Evolutionary conservation across 2,329 filamentous ascomycete genomes (phyloP).

Genomic region (Endoconidiophora laricicola): DNA sequence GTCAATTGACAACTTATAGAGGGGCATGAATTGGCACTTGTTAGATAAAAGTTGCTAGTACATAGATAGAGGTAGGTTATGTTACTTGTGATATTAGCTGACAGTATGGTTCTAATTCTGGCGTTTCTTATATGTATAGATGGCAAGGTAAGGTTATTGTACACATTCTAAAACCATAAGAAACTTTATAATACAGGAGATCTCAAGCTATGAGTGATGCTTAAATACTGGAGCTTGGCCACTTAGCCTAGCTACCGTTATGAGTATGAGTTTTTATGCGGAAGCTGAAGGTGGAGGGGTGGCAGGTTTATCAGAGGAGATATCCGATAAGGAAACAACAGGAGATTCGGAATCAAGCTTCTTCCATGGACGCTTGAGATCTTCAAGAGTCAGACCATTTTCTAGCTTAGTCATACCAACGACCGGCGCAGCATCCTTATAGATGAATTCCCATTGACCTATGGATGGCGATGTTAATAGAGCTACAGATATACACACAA

Average conservation of each 20-base stretch:
- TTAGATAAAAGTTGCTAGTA: background rate
- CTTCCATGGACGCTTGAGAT: constrained; percentile 64
- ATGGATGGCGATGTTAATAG: constrained; percentile 15
- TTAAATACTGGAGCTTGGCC: background rate
- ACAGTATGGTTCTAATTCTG: background rate
- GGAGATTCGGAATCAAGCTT: constrained; percentile 8
- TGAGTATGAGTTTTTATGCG: background rate
- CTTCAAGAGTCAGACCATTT: constrained; percentile 65
- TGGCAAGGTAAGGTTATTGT: constrained; percentile 1
- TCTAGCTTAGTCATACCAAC: constrained; percentile 80
- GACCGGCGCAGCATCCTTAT: constrained; percentile 74
- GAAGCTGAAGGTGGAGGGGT: background rate
- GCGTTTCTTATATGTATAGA: background rate
- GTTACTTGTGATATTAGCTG: background rate
- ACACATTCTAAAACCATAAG: constrained; percentile 1
- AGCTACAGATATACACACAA: background rate
- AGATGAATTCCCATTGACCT: constrained; percentile 85
- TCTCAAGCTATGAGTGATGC: background rate
- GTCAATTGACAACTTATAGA: background rate
- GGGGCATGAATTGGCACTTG: background rate
- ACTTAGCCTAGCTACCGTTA: background rate
- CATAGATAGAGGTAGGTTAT: background rate
- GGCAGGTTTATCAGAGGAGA: background rate
- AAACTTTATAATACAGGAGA: constrained; percentile 12
- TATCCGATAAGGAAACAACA: background rate